Conservation (phyloP, 345 rosid genomes). For the Barbarea vulgaris region DNA sequence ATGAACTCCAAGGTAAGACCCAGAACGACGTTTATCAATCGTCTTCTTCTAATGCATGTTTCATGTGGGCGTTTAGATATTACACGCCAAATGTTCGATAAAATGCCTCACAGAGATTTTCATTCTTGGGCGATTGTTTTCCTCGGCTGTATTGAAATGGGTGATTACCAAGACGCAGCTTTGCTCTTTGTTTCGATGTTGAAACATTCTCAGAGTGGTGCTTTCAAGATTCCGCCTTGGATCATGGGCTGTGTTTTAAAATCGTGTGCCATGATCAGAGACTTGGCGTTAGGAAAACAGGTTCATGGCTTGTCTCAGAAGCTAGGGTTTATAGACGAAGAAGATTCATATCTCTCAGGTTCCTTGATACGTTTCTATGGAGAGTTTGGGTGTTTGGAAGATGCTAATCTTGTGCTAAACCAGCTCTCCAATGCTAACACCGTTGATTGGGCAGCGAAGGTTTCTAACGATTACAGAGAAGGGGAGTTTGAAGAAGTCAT, state of each 20-base stretch:
- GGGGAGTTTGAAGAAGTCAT: constrained; percentile 48
- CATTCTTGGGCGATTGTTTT: constrained; percentile 64
- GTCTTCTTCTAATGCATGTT: constrained; percentile 52
- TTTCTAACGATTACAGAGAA: constrained; percentile 56
- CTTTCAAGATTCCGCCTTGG: constrained; percentile 48
- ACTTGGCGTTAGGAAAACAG: constrained; percentile 64
- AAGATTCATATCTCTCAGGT: constrained; percentile 42
- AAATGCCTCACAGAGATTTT: constrained; percentile 56
- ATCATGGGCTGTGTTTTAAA: constrained; percentile 50
- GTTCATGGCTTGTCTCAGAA: constrained; percentile 66
- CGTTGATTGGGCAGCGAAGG: constrained; percentile 57
- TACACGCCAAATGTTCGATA: constrained; percentile 66
- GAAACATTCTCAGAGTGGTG: constrained; percentile 16
- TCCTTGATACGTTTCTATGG: constrained; percentile 64
- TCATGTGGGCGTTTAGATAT: constrained; percentile 50
- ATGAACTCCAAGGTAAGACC: constrained; percentile 41
- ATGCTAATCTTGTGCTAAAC: constrained; percentile 48
- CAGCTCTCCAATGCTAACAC: constrained; percentile 41
- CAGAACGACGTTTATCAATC: constrained; percentile 44
- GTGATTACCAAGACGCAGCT: constrained; percentile 48
- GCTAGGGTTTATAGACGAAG: constrained; percentile 40
- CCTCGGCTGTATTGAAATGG: constrained; percentile 47
- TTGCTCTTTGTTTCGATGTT: constrained; percentile 52
- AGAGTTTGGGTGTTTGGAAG: constrained; percentile 45
- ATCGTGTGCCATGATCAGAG: constrained; percentile 51